Evolutionary conservation across 306 rosid genomes (phyloP).

Genomic region (Lagenaria siceraria): DNA sequence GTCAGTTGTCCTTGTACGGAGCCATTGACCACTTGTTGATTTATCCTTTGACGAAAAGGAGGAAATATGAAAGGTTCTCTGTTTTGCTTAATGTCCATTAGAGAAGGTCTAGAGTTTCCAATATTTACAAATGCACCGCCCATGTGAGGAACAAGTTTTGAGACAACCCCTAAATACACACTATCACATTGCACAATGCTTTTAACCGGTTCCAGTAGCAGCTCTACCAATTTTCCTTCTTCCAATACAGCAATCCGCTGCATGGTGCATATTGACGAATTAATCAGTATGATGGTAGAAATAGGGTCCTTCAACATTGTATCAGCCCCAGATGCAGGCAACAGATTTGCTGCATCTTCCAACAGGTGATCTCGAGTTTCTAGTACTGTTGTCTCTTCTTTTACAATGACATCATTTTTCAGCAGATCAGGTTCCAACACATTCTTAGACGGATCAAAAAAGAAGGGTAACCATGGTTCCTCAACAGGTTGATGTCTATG

Average conservation of each 20-base stretch:
- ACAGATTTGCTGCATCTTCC: conserved; percentile 22
- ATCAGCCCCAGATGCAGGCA: conserved; percentile 41
- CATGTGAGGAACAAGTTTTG: conserved; percentile 89
- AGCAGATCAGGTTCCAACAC: conserved; percentile 24
- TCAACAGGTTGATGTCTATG: conserved; percentile 57
- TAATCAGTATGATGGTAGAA: conserved; percentile 63
- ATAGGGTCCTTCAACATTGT: conserved; percentile 33
- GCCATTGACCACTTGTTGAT: conserved; percentile 30
- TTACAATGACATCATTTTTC: conserved; percentile 19
- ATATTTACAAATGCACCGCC: conserved; percentile 92
- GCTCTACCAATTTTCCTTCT: conserved; percentile 70
- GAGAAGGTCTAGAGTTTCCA: conserved; percentile 67
- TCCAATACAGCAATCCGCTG: conserved; percentile 95
- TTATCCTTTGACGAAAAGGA: conserved; percentile 53
- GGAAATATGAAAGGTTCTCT: conserved; percentile 90
- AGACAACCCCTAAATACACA: conserved; percentile 71
- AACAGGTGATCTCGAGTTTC: conserved; percentile 10
- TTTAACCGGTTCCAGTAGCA: conserved; percentile 88
- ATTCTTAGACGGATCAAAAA: conserved; percentile 25
- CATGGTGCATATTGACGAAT: conserved; percentile 95
- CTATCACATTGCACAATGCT: conserved; percentile 88
- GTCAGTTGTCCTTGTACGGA: conserved; percentile 13
- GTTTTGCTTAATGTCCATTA: conserved; percentile 68
- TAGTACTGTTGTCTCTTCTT: conserved; percentile 25
- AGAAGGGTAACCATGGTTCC: conserved; percentile 72